phyloP scores from a whole-genome alignment of 768 basidiomycete species.

The Agaricus sinodeliciosus region DNA sequence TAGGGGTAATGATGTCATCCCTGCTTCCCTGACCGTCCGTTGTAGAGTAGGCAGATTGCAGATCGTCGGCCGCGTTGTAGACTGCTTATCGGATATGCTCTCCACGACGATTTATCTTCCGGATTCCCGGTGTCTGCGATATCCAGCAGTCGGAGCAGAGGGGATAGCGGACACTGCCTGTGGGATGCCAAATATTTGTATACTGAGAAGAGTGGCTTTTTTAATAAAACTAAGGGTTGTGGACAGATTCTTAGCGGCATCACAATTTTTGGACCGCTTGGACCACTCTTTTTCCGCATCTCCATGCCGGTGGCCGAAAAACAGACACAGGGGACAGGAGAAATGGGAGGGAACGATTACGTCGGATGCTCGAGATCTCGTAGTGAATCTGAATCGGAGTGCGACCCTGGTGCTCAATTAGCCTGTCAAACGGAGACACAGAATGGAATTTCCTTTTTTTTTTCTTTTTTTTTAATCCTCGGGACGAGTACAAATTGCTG shows the following conservation, averaged over 20 bases:
- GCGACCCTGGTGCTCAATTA: background rate
- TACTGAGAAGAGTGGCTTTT: no score
- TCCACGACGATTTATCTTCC: no score
- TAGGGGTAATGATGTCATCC: constrained; percentile 7
- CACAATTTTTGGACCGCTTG: background rate
- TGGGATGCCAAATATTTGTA: background rate
- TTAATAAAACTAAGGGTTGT: background rate
- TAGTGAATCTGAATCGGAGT: background rate
- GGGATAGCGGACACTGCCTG: background rate
- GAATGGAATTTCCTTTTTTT: no score
- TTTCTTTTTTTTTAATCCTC: background rate
- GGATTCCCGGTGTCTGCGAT: no score
- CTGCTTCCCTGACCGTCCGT: background rate
- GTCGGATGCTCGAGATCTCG: background rate
- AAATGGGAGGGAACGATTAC: background rate
- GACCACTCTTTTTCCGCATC: background rate
- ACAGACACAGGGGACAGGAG: background rate
- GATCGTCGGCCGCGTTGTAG: background rate
- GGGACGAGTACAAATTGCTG: background rate
- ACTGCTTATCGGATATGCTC: background rate
- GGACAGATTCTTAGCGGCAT: background rate
- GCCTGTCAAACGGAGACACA: background rate
- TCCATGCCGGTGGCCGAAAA: background rate
- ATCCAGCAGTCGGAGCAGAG: background rate
- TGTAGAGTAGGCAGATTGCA: background rate